These are phyloP conservation scores for Zygosaccharomyces gambellarensis DNA, from an alignment of 805 yeast genomes.

Conservation along the genomic window DNA sequence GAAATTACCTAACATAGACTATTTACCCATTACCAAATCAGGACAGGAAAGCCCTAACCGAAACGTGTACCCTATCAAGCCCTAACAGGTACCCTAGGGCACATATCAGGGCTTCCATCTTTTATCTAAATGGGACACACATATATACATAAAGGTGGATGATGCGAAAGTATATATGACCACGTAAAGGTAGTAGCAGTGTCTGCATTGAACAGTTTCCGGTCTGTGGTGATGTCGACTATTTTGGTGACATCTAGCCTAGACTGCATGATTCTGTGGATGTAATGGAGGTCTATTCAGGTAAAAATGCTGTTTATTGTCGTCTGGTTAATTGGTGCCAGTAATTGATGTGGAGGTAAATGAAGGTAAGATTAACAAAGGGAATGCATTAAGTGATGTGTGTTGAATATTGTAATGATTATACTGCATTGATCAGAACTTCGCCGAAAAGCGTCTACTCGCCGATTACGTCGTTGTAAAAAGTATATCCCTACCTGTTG, in stretches of 20 bases:
- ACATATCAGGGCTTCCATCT: neutral
- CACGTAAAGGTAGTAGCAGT: neutral
- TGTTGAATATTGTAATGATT: too few species aligned
- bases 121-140: neutral
- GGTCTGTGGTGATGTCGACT: neutral
- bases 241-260: neutral
- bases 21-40: constrained; percentile 5
- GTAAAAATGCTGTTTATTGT: too few species aligned
- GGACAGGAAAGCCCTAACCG: neutral
- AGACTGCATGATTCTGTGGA: too few species aligned
- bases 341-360: too few species aligned
- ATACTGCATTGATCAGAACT: too few species aligned
- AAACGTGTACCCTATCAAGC: neutral
- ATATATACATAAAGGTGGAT: neutral
- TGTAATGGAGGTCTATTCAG: too few species aligned
- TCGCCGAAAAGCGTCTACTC: too few species aligned
- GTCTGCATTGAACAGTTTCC: neutral
- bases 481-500: too few species aligned
- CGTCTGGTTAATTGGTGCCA: too few species aligned
- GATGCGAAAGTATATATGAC: neutral
- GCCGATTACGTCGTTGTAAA: too few species aligned
- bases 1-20: constrained; percentile 9
- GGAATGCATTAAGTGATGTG: too few species aligned
- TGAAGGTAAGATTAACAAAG: too few species aligned
- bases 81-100: neutral